Conservation (phyloP, 106 monocot genomes). For the Amphibolis antarctica region DNA sequence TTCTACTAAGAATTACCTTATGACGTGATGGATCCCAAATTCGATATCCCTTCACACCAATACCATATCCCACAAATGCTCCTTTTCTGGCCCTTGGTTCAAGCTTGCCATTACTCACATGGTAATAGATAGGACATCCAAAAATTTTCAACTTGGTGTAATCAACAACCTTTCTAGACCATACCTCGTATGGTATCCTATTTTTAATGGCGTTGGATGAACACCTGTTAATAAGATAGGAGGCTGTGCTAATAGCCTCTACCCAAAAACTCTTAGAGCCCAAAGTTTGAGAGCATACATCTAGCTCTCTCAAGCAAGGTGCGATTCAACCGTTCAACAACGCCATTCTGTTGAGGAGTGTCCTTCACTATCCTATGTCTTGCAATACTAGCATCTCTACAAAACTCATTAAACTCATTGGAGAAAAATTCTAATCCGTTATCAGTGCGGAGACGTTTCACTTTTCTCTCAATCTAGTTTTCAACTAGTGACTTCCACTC, state of each 20-base stretch:
- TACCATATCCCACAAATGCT: constrained; percentile 1
- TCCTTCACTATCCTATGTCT: background rate
- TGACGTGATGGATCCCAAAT: background rate
- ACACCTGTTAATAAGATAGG: background rate
- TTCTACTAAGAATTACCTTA: background rate
- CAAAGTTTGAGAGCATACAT: background rate
- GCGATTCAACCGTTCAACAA: background rate
- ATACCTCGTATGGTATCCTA: background rate
- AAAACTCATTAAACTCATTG: constrained; percentile 1
- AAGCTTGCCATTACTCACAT: background rate
- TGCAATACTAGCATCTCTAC: background rate
- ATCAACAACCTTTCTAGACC: background rate
- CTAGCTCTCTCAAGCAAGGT: background rate
- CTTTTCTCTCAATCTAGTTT: background rate
- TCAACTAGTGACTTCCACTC: background rate
- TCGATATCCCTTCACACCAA: background rate
- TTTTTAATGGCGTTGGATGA: background rate
- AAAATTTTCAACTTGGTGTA: background rate
- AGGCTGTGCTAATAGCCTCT: background rate
- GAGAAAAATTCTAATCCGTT: background rate
- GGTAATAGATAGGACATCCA: background rate
- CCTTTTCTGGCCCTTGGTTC: background rate
- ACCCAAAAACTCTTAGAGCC: background rate
- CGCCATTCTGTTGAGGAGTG: background rate
- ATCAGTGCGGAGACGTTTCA: background rate